Conservation (phyloP, 495 filamentous ascomycete genomes). For the Podospora tetraspora region DNA sequence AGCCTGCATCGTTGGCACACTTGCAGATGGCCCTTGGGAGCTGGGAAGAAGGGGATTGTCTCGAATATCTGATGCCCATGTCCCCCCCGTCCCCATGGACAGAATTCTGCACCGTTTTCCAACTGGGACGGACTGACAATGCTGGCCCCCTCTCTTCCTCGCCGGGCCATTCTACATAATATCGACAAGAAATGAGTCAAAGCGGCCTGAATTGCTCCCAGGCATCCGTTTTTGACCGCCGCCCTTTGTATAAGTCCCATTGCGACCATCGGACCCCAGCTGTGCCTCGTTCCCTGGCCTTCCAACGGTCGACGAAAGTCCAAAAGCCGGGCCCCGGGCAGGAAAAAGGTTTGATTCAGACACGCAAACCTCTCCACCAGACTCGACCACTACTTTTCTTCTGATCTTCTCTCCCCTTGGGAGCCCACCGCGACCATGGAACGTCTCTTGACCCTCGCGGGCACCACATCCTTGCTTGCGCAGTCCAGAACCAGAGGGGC, state of each 20-base stretch:
- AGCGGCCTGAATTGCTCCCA: neutral
- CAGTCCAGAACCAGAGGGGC: neutral
- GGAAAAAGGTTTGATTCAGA: neutral
- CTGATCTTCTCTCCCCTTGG: neutral
- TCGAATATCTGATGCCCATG: neutral
- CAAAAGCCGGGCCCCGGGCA: neutral
- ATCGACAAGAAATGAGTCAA: neutral
- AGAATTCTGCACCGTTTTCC: neutral
- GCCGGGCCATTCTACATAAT: neutral
- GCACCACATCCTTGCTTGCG: conserved; percentile 23
- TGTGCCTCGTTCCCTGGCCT: neutral
- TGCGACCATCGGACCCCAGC: neutral
- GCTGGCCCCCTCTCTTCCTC: neutral
- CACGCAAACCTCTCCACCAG: no score
- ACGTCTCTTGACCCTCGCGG: conserved; percentile 24
- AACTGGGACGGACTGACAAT: neutral
- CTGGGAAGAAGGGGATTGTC: neutral
- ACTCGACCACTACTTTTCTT: neutral
- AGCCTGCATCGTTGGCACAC: conserved; percentile 2
- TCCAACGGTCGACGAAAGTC: neutral
- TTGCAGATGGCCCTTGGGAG: neutral
- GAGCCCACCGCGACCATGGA: conserved; percentile 17
- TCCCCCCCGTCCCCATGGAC: neutral
- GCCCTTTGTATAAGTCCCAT: neutral
- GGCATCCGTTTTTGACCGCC: neutral